Base-by-base conservation (phyloP, 805 yeast species). In the Zygosaccharomyces rouxii region DNA sequence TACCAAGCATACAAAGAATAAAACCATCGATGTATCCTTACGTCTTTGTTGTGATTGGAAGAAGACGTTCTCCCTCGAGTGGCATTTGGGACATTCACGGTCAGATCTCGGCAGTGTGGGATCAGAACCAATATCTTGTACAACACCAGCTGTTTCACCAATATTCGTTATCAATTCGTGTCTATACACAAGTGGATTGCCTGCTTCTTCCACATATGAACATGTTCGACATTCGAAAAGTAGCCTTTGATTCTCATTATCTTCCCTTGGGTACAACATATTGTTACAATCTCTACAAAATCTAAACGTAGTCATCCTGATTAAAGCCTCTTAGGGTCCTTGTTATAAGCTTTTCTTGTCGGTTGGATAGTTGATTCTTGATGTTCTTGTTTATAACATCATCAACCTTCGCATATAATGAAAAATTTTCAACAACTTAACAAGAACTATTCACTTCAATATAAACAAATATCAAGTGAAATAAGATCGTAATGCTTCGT, bases 91-190 rank as follows among this genome's bases (percentile, higher is more conserved):
- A 68, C 99, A 94, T 59, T 86, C 90, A 63, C 87, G 87, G 67
- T 92, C 94, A 1, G 96, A 86, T 55, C 97, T 77, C 47, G 99
- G 99, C 63, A 94, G 81, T 2, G 99, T 94, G n/a, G 98, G 98
- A 69, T 94, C 99, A 21, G 84, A 76, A 0, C 97, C 97, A 56
- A 94, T 86, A 67, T 92, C 98, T 65, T 87, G 90, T 35, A 94
- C 96, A 46, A 87, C 96, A 59, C 98, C 98, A 1, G 98, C 98
- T 2, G 97, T 92, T 64, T 88, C 97, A 63, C 72, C 96, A 55
- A 92, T 88, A 60, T 86, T 85, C 11, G 97, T 81, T 56, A 89
- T 85, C 70, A 92, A 77, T 71, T 94, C 98, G 67, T 94, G 95
- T 56, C 97, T 77, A 67, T 88, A 89, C 33, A 94, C 96, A 64